Percentiles rank a stretch among this genome's conserved stretches.
Evolutionary conservation across 495 filamentous ascomycete genomes (phyloP).

Genomic region (Tuber calosporum): DNA sequence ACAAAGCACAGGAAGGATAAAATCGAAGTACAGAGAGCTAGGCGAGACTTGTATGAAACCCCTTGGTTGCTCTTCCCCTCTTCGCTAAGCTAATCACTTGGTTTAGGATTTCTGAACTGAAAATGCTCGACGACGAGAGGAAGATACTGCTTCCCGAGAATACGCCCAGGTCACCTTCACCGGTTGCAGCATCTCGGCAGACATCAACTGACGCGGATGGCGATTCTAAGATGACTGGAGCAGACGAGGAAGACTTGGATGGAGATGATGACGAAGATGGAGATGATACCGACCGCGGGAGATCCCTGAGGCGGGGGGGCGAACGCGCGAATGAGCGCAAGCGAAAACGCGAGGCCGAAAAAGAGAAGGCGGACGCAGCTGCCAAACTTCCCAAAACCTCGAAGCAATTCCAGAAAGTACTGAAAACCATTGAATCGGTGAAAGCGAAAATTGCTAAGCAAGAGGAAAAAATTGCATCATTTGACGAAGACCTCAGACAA

Average conservation of each 20-base stretch:
- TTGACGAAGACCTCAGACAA: slow-evolving; percentile 88
- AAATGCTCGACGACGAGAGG: slow-evolving; percentile 73
- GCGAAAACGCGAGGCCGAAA: slow-evolving; percentile 74
- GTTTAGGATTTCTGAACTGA: slow-evolving; percentile 71
- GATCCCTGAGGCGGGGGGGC: slow-evolving; percentile 67
- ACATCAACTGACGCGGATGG: slow-evolving; percentile 47
- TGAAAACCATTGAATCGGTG: slow-evolving; percentile 80
- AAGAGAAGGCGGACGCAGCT: slow-evolving; percentile 70
- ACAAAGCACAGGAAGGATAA: slow-evolving; percentile 89
- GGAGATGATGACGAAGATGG: slow-evolving; percentile 62
- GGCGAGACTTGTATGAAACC: slow-evolving; percentile 66
- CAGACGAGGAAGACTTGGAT: slow-evolving; percentile 54
- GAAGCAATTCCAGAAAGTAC: slow-evolving; percentile 72
- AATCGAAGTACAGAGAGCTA: slow-evolving; percentile 77
- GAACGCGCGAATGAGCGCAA: slow-evolving; percentile 73
- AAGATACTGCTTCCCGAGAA: slow-evolving; percentile 77
- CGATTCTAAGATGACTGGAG: slow-evolving; percentile 59
- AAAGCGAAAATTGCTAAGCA: slow-evolving; percentile 68
- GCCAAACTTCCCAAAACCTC: slow-evolving; percentile 79
- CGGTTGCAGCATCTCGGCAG: slow-evolving; percentile 40
- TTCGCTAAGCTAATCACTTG: slow-evolving; percentile 25
- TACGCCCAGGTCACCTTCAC: slow-evolving; percentile 58
- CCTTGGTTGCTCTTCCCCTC: neutral
- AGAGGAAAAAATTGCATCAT: slow-evolving; percentile 71
- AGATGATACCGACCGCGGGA: slow-evolving; percentile 55